phyloP scores from a whole-genome alignment of 2,329 filamentous ascomycete species.

The Davidsoniella neocaledoniae region DNA sequence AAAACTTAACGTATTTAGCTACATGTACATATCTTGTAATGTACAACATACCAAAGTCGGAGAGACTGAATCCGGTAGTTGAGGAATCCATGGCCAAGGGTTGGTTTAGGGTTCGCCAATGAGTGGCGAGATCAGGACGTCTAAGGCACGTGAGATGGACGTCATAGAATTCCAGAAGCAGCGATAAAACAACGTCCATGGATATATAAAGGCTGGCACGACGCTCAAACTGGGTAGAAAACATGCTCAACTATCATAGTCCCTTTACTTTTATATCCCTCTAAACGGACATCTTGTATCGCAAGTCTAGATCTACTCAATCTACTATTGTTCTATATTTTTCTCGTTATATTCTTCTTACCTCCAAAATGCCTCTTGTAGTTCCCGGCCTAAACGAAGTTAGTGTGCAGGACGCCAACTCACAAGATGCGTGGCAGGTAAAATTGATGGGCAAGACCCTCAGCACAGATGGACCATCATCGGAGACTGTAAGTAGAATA shows the following conservation, averaged over 20 bases:
- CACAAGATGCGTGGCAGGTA: conserved; percentile 41
- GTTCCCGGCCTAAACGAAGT: conserved; percentile 38
- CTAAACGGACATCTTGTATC: neutral
- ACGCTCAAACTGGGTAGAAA: no score
- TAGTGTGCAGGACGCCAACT: conserved; percentile 17
- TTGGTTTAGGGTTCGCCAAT: no score
- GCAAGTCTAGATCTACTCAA: neutral
- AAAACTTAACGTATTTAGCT: no score
- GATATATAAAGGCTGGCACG: neutral
- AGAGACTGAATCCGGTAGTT: no score
- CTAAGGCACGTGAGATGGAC: conserved; percentile 2
- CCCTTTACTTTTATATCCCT: neutral
- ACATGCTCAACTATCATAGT: no score
- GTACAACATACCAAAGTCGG: no score
- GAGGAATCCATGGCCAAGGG: no score
- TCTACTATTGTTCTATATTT: neutral
- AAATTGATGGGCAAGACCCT: conserved; percentile 49
- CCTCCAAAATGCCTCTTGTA: conserved; percentile 41
- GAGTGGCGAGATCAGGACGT: no score
- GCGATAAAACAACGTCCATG: neutral
- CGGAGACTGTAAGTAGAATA: conserved; percentile 32
- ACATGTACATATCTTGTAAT: no score
- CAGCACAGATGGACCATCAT: conserved; percentile 26
- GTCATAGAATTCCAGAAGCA: conserved; percentile 4
- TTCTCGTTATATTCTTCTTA: neutral